phyloP scores from a whole-genome alignment of 1,139 yeast genomes.

The Scheffersomyces stambukii region DNA sequence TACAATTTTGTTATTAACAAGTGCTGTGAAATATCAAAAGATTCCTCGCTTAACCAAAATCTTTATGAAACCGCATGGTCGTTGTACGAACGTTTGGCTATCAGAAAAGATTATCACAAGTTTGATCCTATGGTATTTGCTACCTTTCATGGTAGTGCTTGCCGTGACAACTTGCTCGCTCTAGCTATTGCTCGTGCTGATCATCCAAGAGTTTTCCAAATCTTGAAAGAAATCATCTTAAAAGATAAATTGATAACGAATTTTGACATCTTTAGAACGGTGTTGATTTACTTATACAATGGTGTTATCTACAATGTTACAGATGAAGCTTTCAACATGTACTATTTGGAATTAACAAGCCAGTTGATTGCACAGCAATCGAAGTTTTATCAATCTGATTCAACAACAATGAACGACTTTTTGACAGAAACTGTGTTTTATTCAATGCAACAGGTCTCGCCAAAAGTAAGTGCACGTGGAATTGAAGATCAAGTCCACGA shows the following conservation, averaged over 20 bases:
- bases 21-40: conserved; percentile 18
- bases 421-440: conserved; percentile 28
- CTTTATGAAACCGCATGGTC: conserved; percentile 25
- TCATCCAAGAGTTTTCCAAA: conserved; percentile 31
- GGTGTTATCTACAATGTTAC: conserved; percentile 22
- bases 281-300: conserved; percentile 29
- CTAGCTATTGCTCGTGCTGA: conserved; percentile 34
- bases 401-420: conserved; percentile 23
- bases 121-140: conserved; percentile 5
- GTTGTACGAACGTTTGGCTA: conserved; percentile 31
- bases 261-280: conserved; percentile 24
- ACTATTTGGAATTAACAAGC: conserved; percentile 33
- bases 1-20: conserved; percentile 33
- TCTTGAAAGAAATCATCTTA: conserved; percentile 34
- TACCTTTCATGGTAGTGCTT: conserved; percentile 12
- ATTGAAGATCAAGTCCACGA: conserved; percentile 6
- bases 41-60: conserved; percentile 6
- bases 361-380: conserved; percentile 34
- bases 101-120: conserved; percentile 34
- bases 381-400: conserved; percentile 16
- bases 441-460: conserved; percentile 12
- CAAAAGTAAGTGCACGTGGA: no score
- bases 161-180: conserved; percentile 31
- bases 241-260: conserved; percentile 32
- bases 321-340: conserved; percentile 19